phyloP scores from a whole-genome alignment of 768 basidiomycete genomes.

The Boletus huronensis region DNA sequence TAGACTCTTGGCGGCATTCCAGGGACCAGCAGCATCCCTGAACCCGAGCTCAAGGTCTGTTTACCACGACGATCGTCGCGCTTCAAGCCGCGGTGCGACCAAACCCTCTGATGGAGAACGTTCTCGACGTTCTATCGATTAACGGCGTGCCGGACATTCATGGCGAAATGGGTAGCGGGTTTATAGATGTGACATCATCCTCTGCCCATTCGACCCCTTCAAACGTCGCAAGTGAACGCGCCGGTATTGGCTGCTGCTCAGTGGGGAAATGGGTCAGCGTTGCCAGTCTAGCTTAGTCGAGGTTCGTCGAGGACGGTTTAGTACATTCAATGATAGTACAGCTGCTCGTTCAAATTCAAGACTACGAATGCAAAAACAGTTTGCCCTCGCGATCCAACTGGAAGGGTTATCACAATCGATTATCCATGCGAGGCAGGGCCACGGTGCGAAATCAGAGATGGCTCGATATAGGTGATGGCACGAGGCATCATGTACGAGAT shows the following conservation, averaged over 20 bases:
- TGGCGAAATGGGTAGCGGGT: background rate
- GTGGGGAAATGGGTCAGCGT: background rate
- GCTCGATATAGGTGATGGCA: slow-evolving; percentile 31
- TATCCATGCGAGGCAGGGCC: background rate
- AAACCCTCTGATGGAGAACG: background rate
- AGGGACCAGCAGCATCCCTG: background rate
- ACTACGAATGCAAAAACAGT: background rate
- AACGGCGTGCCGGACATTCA: slow-evolving; percentile 28
- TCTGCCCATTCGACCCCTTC: slow-evolving; percentile 26
- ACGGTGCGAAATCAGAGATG: slow-evolving; percentile 27
- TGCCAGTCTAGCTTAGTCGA: background rate
- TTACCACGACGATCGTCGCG: background rate
- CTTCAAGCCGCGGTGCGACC: background rate
- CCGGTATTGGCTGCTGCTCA: background rate
- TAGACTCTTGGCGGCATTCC: background rate
- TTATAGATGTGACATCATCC: background rate
- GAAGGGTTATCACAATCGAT: slow-evolving; percentile 3
- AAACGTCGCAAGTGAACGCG: background rate
- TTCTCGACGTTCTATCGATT: background rate
- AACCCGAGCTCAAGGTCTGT: slow-evolving; percentile 5
- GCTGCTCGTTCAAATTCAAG: background rate
- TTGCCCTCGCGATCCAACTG: background rate
- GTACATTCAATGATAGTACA: too few relatives aligned
- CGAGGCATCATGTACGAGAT: slow-evolving; percentile 26
- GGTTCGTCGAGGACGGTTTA: background rate